A percentile compares a stretch with the other conserved stretches of the same genome.
phyloP scores from a whole-genome alignment of 2,329 filamentous ascomycete genomes.

The Calonectria honghensis region DNA sequence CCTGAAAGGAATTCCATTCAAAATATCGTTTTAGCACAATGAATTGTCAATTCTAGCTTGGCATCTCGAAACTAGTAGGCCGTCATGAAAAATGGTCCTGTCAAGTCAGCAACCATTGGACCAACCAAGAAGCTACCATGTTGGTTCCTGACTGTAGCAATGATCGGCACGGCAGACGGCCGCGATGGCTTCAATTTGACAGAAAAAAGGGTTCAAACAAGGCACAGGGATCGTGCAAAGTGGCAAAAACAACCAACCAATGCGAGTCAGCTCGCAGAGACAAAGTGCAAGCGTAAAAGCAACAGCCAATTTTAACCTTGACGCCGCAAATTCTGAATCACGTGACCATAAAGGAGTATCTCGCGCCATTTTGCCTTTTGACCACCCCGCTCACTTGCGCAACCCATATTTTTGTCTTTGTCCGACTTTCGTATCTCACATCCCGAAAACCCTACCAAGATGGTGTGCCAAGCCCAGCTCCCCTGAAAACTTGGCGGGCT shows the following conservation, averaged over 20 bases:
- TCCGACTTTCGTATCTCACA: conserved; percentile 16
- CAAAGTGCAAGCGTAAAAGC: neutral
- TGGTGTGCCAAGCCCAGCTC: conserved; percentile 6
- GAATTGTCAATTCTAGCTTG: neutral
- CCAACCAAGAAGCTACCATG: neutral
- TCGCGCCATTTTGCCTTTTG: conserved; percentile 22
- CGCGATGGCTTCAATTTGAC: neutral
- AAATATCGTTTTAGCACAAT: neutral
- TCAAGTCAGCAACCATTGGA: neutral
- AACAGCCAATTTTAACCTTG: neutral
- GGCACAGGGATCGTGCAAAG: neutral
- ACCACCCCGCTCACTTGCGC: conserved; percentile 12
- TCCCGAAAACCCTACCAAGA: neutral
- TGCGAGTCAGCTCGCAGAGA: neutral
- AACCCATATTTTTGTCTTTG: conserved; percentile 29
- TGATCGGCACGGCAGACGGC: conserved; percentile 2
- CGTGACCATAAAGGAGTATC: neutral
- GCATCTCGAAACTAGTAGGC: neutral
- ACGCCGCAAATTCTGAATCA: conserved; percentile 10
- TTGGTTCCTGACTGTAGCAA: neutral
- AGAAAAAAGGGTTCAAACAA: neutral
- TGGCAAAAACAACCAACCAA: neutral
- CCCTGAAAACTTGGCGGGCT: neutral
- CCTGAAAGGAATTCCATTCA: neutral
- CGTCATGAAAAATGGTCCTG: neutral